Percentiles rank a stretch among this genome's conserved stretches.
Conservation (phyloP, 192 early-diverging fungal genomes). For the Lobosporangium transversale region DNA sequence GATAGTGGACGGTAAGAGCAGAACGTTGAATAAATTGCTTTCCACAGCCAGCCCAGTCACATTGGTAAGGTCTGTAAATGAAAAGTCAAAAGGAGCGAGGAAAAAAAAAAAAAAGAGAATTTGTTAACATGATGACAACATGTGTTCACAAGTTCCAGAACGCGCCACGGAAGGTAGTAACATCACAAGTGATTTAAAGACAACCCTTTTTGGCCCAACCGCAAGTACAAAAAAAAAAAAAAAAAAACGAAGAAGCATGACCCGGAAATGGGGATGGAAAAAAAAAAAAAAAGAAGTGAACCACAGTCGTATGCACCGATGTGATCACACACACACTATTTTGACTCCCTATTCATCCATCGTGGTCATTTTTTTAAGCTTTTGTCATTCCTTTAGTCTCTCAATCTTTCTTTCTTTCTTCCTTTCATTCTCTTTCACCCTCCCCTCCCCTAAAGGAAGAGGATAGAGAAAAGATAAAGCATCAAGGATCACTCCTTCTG, state of each 20-base stretch:
- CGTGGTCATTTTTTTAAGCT: too few relatives aligned
- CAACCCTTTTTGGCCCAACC: not conserved
- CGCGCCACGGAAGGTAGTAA: too few relatives aligned
- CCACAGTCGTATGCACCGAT: not conserved
- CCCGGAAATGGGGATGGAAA: not conserved
- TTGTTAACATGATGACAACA: conserved; percentile 11
- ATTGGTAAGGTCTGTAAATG: conserved; percentile 62
- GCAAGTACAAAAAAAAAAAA: not conserved
- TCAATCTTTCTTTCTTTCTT: too few relatives aligned
- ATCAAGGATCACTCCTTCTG: too few relatives aligned
- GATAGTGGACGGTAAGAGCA: conserved; percentile 78
- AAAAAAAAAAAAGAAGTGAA: not conserved
- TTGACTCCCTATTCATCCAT: too few relatives aligned
- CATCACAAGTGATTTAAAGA: too few relatives aligned
- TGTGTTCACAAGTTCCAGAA: not conserved
- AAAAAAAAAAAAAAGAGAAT: not conserved
- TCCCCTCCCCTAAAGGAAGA: too few relatives aligned
- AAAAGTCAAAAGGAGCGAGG: not conserved
- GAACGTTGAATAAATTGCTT: conserved; percentile 85
- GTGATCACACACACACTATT: conserved; percentile 12
- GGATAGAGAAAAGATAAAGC: too few relatives aligned
- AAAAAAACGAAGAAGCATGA: not conserved
- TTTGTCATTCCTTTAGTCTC: too few relatives aligned
- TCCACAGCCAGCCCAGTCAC: conserved; percentile 69
- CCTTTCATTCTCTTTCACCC: too few relatives aligned